Conservation (phyloP, 2,329 filamentous ascomycete species). For the Penicillium thymicola region DNA sequence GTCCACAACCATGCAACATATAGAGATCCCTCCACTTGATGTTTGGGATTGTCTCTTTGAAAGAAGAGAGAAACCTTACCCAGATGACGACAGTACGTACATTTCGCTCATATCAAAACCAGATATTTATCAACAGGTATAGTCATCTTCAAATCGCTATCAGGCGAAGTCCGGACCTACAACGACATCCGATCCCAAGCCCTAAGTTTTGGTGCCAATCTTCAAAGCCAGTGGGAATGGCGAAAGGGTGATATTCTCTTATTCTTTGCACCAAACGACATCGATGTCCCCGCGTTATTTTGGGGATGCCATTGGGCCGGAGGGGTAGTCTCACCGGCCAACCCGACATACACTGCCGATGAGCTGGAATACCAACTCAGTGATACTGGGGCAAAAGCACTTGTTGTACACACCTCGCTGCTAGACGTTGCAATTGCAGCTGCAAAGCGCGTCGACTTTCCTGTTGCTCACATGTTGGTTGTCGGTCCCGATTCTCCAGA, state of each 20-base stretch:
- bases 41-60: background rate
- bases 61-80: background rate
- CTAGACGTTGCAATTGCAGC: conserved; percentile 7
- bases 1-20: background rate
- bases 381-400: conserved; percentile 11
- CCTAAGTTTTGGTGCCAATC: conserved; percentile 11
- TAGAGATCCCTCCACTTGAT: background rate
- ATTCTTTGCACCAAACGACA: conserved; percentile 15
- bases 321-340: conserved; percentile 17
- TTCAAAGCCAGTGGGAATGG: conserved; percentile 12
- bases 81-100: background rate
- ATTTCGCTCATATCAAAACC: background rate
- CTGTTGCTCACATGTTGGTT: conserved; percentile 8
- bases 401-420: conserved; percentile 9
- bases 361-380: conserved; percentile 15
- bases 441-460: background rate
- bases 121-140: background rate
- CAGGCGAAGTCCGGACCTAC: background rate
- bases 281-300: conserved; percentile 13
- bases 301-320: conserved; percentile 19
- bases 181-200: background rate
- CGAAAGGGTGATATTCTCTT: conserved; percentile 17
- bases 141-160: background rate
- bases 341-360: conserved; percentile 11
- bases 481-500: background rate